Evolutionary conservation across 2,329 filamentous ascomycete genomes (phyloP).

Genomic region (Capronia americana): DNA sequence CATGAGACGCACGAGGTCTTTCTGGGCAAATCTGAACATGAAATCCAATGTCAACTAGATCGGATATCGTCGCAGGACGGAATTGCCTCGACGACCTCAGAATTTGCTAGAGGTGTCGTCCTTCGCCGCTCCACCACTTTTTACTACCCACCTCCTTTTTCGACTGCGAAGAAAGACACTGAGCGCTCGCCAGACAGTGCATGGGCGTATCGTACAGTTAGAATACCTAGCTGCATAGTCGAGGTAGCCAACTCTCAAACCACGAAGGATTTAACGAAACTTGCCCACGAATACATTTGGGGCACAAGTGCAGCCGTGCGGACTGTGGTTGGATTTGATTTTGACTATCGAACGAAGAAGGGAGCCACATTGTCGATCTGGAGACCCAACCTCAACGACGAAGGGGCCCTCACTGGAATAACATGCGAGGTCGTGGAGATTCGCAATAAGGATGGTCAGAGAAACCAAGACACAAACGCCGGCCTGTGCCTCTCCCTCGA

Average conservation of each 20-base stretch:
- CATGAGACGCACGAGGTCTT: constrained; percentile 10
- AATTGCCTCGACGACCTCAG: constrained; percentile 5
- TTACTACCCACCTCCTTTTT: constrained; percentile 4
- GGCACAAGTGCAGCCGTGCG: constrained; percentile 3
- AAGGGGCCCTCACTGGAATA: constrained; percentile 5
- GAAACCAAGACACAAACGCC: neutral
- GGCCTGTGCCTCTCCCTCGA: constrained; percentile 4
- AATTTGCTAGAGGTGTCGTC: neutral
- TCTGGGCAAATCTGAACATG: neutral
- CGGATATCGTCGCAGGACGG: constrained; percentile 6
- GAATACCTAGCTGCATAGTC: constrained; percentile 10
- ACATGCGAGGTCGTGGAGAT: constrained; percentile 13
- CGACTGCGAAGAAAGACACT: neutral
- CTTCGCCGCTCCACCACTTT: neutral
- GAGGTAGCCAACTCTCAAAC: constrained; percentile 11
- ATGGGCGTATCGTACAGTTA: neutral
- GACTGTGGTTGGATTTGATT: constrained; percentile 10
- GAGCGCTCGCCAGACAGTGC: neutral
- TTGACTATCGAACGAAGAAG: neutral
- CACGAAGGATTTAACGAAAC: constrained; percentile 9
- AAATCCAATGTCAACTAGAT: neutral
- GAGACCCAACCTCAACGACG: neutral
- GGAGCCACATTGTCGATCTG: constrained; percentile 6
- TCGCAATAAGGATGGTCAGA: constrained; percentile 7
- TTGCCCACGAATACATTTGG: constrained; percentile 13